phyloP scores from a whole-genome alignment of 345 rosid genomes.

The Carallia brachiata region DNA sequence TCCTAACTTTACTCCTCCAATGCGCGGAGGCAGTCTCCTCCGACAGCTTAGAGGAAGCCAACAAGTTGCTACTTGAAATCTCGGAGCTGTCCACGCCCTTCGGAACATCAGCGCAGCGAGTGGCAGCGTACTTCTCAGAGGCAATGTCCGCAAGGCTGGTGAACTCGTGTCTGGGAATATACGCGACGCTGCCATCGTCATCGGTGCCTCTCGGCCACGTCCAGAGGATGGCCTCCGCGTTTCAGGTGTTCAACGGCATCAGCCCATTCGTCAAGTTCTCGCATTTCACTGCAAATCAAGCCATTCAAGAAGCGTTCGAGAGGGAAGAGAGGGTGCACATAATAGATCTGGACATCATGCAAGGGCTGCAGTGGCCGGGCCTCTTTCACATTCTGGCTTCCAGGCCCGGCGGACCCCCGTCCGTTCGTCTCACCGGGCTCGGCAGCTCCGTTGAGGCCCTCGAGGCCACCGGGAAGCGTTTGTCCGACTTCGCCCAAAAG shows the following conservation, averaged over 20 bases:
- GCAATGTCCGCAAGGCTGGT: slow-evolving; percentile 94
- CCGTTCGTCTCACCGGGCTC: slow-evolving; percentile 86
- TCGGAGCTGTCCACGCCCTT: slow-evolving; percentile 87
- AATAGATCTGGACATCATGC: slow-evolving; percentile 95
- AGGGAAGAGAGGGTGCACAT: slow-evolving; percentile 94
- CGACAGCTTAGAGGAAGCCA: slow-evolving; percentile 84
- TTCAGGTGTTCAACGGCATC: slow-evolving; percentile 94
- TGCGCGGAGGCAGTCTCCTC: slow-evolving; percentile 98
- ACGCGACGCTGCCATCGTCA: slow-evolving; percentile 69
- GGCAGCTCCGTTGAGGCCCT: slow-evolving; percentile 90
- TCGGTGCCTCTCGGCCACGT: slow-evolving; percentile 56
- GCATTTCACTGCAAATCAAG: slow-evolving; percentile 96
- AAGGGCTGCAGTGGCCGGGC: slow-evolving; percentile 99
- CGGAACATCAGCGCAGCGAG: slow-evolving; percentile 96
- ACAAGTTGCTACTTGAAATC: slow-evolving; percentile 82
- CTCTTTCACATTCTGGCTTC: slow-evolving; percentile 89
- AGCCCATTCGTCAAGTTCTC: slow-evolving; percentile 97
- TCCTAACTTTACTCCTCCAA: slow-evolving; percentile 85
- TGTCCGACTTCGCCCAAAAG: slow-evolving; percentile 85
- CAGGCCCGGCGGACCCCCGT: slow-evolving; percentile 92
- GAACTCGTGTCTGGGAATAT: slow-evolving; percentile 82
- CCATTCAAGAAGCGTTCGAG: slow-evolving; percentile 95
- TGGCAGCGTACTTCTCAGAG: slow-evolving; percentile 96
- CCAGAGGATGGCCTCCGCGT: slow-evolving; percentile 87
- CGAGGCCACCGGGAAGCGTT: slow-evolving; percentile 86